Conservation (phyloP, 768 basidiomycete genomes). For the Russula olivacea region DNA sequence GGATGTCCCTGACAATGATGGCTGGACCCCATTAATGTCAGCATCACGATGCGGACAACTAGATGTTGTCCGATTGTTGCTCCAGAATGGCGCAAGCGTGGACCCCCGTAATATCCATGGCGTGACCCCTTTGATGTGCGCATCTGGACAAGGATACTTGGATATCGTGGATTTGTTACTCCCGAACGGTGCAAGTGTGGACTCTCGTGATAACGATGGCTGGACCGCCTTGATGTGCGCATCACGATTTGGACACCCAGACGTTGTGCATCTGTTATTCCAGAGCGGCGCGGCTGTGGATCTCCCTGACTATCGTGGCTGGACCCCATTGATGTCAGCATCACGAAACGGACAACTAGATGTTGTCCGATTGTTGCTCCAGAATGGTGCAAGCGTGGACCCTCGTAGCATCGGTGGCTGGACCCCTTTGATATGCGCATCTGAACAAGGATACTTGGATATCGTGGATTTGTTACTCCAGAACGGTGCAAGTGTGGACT, state of each 20-base stretch:
- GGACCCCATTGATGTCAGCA: not conserved
- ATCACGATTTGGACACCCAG: not conserved
- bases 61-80: no score
- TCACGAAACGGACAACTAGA: not conserved
- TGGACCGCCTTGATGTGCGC: not conserved
- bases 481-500: not conserved
- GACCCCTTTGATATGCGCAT: not conserved
- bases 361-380: not conserved
- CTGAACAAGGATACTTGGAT: not conserved
- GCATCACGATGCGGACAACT: no score
- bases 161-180: not conserved
- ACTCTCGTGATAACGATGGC: not conserved
- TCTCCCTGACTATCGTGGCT: not conserved
- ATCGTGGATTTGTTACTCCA: not conserved
- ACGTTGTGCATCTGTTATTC: not conserved
- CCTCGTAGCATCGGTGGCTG: not conserved
- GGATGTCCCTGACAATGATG: no score
- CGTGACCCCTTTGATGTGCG: not conserved
- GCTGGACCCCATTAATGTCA: no score
- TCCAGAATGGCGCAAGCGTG: no score
- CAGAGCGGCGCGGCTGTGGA: not conserved
- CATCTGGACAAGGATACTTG: not conserved
- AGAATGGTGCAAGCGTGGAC: not conserved
- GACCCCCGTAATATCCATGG: not conserved
- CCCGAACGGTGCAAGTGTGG: not conserved